Conservation (phyloP, 2,329 filamentous ascomycete species). For the Blastomyces percursus region DNA sequence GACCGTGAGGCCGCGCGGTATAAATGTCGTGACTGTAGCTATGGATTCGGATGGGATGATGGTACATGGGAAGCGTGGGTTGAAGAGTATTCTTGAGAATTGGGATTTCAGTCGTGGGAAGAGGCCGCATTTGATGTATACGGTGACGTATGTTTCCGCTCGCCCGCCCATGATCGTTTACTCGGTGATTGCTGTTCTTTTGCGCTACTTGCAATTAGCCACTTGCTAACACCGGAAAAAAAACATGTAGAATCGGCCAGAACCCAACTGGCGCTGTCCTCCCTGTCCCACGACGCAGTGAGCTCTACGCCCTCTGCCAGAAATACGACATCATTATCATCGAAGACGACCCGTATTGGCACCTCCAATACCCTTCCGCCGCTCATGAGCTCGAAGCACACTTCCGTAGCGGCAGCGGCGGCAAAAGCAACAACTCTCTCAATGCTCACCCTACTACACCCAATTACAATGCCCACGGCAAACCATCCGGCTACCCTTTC, state of each 20-base stretch:
- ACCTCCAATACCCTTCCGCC: constrained; percentile 68
- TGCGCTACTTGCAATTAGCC: neutral
- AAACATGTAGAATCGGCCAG: constrained; percentile 57
- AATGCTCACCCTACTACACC: neutral
- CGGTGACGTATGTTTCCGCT: constrained; percentile 60
- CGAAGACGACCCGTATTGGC: constrained; percentile 95
- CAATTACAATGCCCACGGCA: constrained; percentile 35
- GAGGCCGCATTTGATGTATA: constrained; percentile 77
- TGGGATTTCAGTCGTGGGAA: constrained; percentile 69
- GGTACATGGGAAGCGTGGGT: constrained; percentile 58
- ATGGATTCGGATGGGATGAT: constrained; percentile 73
- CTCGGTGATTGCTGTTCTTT: too few species aligned
- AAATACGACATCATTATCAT: constrained; percentile 82
- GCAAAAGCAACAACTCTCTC: constrained; percentile 14
- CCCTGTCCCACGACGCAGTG: constrained; percentile 59
- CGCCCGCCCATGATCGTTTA: neutral
- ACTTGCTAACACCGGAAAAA: neutral
- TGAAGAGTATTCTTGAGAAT: constrained; percentile 66
- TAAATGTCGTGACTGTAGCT: constrained; percentile 62
- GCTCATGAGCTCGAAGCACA: constrained; percentile 39
- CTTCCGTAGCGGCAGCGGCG: constrained; percentile 20
- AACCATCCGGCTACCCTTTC: constrained; percentile 59
- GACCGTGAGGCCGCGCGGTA: constrained; percentile 53
- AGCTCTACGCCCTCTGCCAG: constrained; percentile 70
- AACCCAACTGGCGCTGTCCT: constrained; percentile 75